phyloP scores from a whole-genome alignment of 2,329 filamentous ascomycete species.

The Orbilia blumenaviensis region DNA sequence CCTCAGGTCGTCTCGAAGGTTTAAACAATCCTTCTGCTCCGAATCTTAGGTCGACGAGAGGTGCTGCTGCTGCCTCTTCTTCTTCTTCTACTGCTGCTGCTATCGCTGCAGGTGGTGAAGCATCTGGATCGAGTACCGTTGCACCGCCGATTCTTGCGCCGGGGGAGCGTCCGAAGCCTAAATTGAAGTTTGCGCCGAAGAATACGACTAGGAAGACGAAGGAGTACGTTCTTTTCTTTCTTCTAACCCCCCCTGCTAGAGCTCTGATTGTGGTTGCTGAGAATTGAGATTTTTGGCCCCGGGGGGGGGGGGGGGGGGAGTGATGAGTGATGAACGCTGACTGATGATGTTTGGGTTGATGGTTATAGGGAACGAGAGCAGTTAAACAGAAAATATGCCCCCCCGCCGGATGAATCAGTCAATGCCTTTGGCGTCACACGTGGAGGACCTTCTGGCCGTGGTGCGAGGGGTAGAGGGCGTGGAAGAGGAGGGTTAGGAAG shows the following conservation, averaged over 20 bases:
- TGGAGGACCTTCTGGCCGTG: constrained; percentile 38
- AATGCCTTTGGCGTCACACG: constrained; percentile 45
- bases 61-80: constrained; percentile 7
- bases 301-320: no score
- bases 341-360: not conserved
- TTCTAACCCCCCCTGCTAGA: not conserved
- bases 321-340: not conserved
- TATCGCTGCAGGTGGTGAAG: not conserved
- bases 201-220: constrained; percentile 55
- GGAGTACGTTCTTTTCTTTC: constrained; percentile 52
- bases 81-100: no score
- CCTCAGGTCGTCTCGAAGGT: constrained; percentile 56
- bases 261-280: no score
- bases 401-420: constrained; percentile 33
- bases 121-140: not conserved
- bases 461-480: constrained; percentile 53
- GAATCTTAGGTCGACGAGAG: not conserved
- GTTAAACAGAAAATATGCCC: constrained; percentile 34
- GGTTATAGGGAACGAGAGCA: constrained; percentile 42
- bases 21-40: constrained; percentile 32
- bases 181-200: constrained; percentile 57
- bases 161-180: constrained; percentile 34
- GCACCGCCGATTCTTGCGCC: constrained; percentile 26
- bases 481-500: constrained; percentile 43
- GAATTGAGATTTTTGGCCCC: no score